Evolutionary conservation across 495 filamentous ascomycete genomes (phyloP).

Genomic region (Geoglossum glabrum): DNA sequence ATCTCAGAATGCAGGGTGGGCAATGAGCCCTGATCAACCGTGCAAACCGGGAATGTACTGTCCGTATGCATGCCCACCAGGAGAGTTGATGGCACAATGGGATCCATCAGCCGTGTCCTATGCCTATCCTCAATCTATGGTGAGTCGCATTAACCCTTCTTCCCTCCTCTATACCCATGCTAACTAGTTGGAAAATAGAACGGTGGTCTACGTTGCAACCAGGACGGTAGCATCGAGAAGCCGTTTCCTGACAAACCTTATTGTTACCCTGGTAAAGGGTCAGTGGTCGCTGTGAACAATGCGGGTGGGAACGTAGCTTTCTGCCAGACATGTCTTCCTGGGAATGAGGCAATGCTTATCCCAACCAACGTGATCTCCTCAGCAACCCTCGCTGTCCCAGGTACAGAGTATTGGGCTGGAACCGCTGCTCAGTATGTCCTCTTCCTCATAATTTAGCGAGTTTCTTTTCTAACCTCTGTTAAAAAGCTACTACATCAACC

Average conservation of each 20-base stretch:
- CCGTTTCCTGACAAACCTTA: slow-evolving; percentile 49
- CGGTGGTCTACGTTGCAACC: slow-evolving; percentile 58
- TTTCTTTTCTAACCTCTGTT: slow-evolving; percentile 4
- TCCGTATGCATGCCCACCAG: slow-evolving; percentile 58
- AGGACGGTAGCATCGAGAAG: slow-evolving; percentile 43
- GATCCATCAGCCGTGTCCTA: slow-evolving; percentile 47
- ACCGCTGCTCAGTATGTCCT: slow-evolving; percentile 52
- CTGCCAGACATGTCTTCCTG: slow-evolving; percentile 68
- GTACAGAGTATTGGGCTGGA: slow-evolving; percentile 43
- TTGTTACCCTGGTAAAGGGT: slow-evolving; percentile 50
- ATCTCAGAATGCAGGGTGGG: slow-evolving; percentile 53
- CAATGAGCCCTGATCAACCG: slow-evolving; percentile 57
- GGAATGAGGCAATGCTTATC: slow-evolving; percentile 80
- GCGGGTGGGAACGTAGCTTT: slow-evolving; percentile 41
- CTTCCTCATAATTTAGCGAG: background rate
- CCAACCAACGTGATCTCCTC: slow-evolving; percentile 39
- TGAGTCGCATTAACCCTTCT: slow-evolving; percentile 21
- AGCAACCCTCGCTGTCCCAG: slow-evolving; percentile 49
- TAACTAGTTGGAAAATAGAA: slow-evolving; percentile 34
- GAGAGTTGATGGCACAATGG: slow-evolving; percentile 67
- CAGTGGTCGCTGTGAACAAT: slow-evolving; percentile 43
- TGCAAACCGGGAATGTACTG: slow-evolving; percentile 54
- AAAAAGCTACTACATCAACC: slow-evolving; percentile 56
- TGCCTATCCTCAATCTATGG: slow-evolving; percentile 51
- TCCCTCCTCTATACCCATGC: background rate